Conservation (phyloP, 345 rosid species). For the Eutrema yunnanense region DNA sequence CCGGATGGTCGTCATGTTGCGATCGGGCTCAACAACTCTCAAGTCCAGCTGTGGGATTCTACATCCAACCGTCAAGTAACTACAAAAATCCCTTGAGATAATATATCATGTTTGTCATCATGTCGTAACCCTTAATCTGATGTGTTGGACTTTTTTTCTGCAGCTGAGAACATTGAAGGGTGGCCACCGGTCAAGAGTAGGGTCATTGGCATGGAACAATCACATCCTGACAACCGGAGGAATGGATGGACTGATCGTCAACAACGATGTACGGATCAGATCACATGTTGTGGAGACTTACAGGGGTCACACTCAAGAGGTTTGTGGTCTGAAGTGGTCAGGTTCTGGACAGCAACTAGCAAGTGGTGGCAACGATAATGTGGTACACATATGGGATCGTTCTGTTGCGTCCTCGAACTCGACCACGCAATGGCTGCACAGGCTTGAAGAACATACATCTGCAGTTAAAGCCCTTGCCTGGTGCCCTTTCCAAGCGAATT, state of each 20-base stretch:
- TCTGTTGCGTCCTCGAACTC: not conserved
- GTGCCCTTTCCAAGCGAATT: not conserved
- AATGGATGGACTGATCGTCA: constrained; percentile 25
- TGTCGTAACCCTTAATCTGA: no score
- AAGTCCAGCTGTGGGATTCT: not conserved
- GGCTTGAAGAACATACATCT: not conserved
- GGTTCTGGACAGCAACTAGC: not conserved
- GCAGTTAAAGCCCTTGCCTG: not conserved
- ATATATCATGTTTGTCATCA: no score
- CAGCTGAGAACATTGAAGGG: constrained; percentile 10
- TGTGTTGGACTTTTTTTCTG: no score
- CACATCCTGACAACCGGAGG: constrained; percentile 35
- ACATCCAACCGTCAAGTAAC: no score
- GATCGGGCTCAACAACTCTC: not conserved
- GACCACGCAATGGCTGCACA: not conserved
- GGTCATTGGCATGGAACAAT: constrained; percentile 15
- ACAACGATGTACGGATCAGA: constrained; percentile 23
- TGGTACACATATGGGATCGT: not conserved
- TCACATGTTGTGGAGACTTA: constrained; percentile 28
- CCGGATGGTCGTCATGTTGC: not conserved
- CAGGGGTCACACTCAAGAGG: constrained; percentile 28
- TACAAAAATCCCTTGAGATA: no score
- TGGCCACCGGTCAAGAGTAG: constrained; percentile 26
- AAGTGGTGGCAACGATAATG: not conserved
- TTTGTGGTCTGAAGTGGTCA: constrained; percentile 37